Conservation (phyloP, 2,329 filamentous ascomycete genomes). For the Pseudogymnoascus sp. region DNA sequence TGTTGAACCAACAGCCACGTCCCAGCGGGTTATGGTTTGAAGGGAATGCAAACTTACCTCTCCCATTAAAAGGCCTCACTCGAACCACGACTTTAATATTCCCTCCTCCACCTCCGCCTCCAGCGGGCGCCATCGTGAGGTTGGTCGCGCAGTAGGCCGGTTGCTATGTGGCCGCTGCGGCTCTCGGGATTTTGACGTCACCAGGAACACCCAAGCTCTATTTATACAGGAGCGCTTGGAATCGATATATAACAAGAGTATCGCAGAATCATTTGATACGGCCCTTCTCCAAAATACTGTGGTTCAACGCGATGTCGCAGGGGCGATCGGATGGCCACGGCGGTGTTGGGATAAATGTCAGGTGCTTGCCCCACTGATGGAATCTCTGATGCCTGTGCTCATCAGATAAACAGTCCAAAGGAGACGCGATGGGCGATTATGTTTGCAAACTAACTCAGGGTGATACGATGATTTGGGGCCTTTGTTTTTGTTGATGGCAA, state of each 20-base stretch:
- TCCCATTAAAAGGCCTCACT: slow-evolving; percentile 87
- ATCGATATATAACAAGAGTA: not conserved
- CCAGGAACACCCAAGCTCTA: not conserved
- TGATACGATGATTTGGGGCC: too few species aligned
- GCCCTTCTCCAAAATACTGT: not conserved
- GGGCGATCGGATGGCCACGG: not conserved
- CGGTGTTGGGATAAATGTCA: slow-evolving; percentile 5
- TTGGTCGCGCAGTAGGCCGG: not conserved
- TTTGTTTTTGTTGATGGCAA: not conserved
- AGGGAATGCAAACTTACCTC: slow-evolving; percentile 53
- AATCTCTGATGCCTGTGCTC: slow-evolving; percentile 6
- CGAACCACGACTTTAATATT: slow-evolving; percentile 99
- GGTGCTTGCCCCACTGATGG: slow-evolving; percentile 2
- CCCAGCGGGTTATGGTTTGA: not conserved
- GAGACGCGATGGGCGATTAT: not conserved
- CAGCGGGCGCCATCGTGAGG: slow-evolving; percentile 33
- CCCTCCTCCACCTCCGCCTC: slow-evolving; percentile 69
- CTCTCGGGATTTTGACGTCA: not conserved
- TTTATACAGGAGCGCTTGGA: not conserved
- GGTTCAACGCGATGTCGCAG: not conserved
- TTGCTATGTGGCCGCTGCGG: slow-evolving; percentile 4
- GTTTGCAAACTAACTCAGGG: not conserved
- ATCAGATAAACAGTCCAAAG: slow-evolving; percentile 1
- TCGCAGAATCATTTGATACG: slow-evolving; percentile 1
- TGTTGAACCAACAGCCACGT: slow-evolving; percentile 9